A percentile compares a stretch with the other conserved stretches of the same genome.
phyloP scores from a whole-genome alignment of 306 rosid genomes.

The Sechiopsis laciniata region DNA sequence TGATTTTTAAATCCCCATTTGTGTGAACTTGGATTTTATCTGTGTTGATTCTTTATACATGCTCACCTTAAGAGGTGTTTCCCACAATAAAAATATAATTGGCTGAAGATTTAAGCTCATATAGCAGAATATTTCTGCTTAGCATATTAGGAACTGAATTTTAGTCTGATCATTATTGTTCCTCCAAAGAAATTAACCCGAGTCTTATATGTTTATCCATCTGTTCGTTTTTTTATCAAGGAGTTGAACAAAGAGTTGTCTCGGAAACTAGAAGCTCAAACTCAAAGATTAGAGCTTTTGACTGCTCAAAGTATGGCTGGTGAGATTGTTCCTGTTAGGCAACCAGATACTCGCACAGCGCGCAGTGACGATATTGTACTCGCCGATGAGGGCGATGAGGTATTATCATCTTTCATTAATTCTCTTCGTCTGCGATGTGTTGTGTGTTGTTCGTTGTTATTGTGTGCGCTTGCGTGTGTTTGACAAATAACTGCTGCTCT shows the following conservation, averaged over 20 bases:
- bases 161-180: not conserved
- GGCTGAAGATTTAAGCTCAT: constrained; percentile 1
- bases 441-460: not conserved
- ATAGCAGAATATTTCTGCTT: not conserved
- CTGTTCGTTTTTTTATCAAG: constrained; percentile 36
- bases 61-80: not conserved
- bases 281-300: constrained; percentile 93
- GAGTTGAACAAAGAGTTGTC: constrained; percentile 80
- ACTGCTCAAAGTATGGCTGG: constrained; percentile 78
- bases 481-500: not conserved
- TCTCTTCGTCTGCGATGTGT: not conserved
- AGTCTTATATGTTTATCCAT: constrained; percentile 8
- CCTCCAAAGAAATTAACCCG: constrained; percentile 15
- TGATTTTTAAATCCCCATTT: not conserved
- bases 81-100: not conserved
- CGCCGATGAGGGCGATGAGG: constrained; percentile 99
- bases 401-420: constrained; percentile 24
- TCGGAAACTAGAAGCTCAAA: constrained; percentile 78
- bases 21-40: constrained; percentile 3
- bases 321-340: constrained; percentile 46
- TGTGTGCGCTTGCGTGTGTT: not conserved
- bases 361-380: constrained; percentile 53
- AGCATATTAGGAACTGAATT: not conserved
- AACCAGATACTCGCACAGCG: constrained; percentile 38
- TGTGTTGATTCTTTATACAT: not conserved